These are phyloP conservation scores for Cercophora sp. DNA, from an alignment of 495 filamentous ascomycete species.

Conservation along the genomic window DNA sequence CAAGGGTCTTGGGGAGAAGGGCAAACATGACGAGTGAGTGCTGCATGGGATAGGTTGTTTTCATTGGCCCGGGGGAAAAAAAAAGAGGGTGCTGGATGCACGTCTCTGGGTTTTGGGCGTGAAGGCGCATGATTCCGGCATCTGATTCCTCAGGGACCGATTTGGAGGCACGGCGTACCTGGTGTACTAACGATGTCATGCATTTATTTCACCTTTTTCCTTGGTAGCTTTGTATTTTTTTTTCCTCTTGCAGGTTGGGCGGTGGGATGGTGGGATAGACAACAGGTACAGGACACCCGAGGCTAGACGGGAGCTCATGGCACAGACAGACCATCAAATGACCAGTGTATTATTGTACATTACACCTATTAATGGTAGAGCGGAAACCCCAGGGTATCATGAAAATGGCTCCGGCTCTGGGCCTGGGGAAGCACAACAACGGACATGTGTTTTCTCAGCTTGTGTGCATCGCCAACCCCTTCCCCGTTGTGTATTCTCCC, in stretches of 20 bases:
- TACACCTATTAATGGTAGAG: too few relatives aligned
- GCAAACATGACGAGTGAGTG: neutral
- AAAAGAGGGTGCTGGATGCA: neutral
- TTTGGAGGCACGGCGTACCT: conserved; percentile 8
- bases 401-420: neutral
- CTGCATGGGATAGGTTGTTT: neutral
- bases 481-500: too few relatives aligned
- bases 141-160: conserved; percentile 7
- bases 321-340: too few relatives aligned
- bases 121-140: conserved; percentile 1
- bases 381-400: too few relatives aligned
- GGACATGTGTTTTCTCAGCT: too few relatives aligned
- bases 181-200: conserved; percentile 6
- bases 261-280: neutral
- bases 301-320: too few relatives aligned
- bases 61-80: conserved; percentile 1
- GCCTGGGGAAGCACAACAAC: too few relatives aligned
- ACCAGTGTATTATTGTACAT: too few relatives aligned
- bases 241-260: neutral
- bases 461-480: too few relatives aligned
- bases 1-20: too few relatives aligned
- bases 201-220: neutral
- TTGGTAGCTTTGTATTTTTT: neutral
- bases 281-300: neutral
- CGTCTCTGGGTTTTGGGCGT: neutral